A percentile compares a stretch with the other conserved stretches of the same genome.
Evolutionary conservation across 768 basidiomycete genomes (phyloP).

Genomic region (Leccinum longicurvipes): DNA sequence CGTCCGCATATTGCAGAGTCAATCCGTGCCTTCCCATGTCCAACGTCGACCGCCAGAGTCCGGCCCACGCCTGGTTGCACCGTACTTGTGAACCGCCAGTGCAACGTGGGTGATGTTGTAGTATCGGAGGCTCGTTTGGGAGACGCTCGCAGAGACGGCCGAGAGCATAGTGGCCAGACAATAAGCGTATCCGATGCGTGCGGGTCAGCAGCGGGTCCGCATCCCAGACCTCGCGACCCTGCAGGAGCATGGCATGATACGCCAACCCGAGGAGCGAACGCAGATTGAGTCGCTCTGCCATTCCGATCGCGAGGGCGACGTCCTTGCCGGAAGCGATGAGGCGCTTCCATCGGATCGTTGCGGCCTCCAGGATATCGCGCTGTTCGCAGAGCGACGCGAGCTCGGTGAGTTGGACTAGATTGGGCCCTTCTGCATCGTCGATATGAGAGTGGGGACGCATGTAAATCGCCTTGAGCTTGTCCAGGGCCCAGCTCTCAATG

Average conservation of each 20-base stretch:
- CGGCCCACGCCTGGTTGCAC: constrained; percentile 44
- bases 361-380: constrained; percentile 40
- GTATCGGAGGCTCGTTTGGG: constrained; percentile 38
- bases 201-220: constrained; percentile 42
- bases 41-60: constrained; percentile 43
- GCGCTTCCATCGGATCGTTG: constrained; percentile 45
- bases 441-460: constrained; percentile 29
- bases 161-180: constrained; percentile 52
- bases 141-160: constrained; percentile 44
- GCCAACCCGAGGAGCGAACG: constrained; percentile 46
- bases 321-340: constrained; percentile 45
- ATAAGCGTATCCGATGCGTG: constrained; percentile 48
- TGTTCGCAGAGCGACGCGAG: constrained; percentile 50
- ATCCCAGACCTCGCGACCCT: constrained; percentile 49
- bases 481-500: constrained; percentile 44
- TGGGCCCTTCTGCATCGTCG: constrained; percentile 34
- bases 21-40: constrained; percentile 38
- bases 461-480: constrained; percentile 40
- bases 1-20: constrained; percentile 42
- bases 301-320: constrained; percentile 41
- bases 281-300: constrained; percentile 48
- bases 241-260: constrained; percentile 51
- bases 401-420: constrained; percentile 48
- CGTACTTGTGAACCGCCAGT: constrained; percentile 34
- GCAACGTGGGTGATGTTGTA: constrained; percentile 44